phyloP scores from a whole-genome alignment of 441 rosid species.

The Populus hybrid region DNA sequence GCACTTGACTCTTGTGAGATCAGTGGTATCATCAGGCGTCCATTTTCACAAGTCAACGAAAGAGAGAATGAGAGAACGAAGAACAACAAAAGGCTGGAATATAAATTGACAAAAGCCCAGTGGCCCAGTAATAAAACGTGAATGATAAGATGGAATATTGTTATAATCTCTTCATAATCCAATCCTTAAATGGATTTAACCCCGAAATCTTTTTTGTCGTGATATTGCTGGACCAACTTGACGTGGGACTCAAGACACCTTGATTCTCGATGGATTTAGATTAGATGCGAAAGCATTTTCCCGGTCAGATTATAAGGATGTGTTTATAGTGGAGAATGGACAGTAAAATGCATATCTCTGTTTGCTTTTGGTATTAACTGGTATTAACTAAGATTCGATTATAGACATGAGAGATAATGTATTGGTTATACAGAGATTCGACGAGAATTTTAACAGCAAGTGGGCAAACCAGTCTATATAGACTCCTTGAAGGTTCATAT shows the following conservation, averaged over 20 bases:
- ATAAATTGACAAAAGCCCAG: too few relatives aligned
- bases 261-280: too few relatives aligned
- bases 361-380: background rate
- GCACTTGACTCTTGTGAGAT: too few relatives aligned
- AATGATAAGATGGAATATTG: too few relatives aligned
- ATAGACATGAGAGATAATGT: background rate
- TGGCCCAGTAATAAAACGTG: too few relatives aligned
- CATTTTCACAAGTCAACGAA: too few relatives aligned
- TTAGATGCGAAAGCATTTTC: background rate
- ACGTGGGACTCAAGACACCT: background rate
- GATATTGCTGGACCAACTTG: background rate
- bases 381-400: background rate
- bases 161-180: slow-evolving; percentile 15
- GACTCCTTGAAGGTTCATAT: background rate
- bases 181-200: slow-evolving; percentile 1
- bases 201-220: background rate
- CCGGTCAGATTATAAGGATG: too few relatives aligned
- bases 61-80: too few relatives aligned
- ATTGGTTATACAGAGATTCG: background rate
- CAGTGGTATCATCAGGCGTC: too few relatives aligned
- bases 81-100: too few relatives aligned
- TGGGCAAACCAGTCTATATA: slow-evolving; percentile 5
- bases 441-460: background rate
- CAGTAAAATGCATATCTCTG: background rate
- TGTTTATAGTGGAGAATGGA: background rate